Base-by-base conservation (phyloP, 2,329 filamentous ascomycete species). In the Thielaviopsis populi region DNA sequence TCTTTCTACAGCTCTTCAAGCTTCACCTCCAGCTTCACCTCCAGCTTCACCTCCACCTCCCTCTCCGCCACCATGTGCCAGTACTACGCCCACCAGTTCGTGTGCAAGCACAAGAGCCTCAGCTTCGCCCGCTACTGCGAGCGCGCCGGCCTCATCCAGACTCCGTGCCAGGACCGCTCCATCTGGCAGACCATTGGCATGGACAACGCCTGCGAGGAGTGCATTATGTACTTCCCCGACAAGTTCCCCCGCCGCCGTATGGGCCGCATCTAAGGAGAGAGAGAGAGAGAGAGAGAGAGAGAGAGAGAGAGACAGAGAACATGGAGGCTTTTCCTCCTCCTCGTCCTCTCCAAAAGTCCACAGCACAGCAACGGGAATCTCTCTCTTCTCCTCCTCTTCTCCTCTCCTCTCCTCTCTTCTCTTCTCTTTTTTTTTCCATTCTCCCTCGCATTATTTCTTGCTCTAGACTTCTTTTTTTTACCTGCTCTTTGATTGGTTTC, bases 111-210 rank as follows among this genome's bases (percentile, higher is more conserved):
- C 69, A 66, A 69, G 60, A 68, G 68, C 42, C 70, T 71, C 66
- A 70, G 69, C 62, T 74, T 75, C 56, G 73, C 73, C 60, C 69
- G 70, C 68, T 73, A 72, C 69, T 75, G 73, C 68, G 67, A 68
- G 24, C 69, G 71, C 1, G 73, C 73, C 58, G 69, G 68, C 66
- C 69, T 74, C 61, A 73, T 74, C 59, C 73, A 75, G 68, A 74
- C 71, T 42, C 71, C 72, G 6, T 75, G 73, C 67, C 65, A 65
- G 54, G 69, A 70, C 60, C 70, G 69, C 8, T 67, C 71, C 40
- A 70, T 74, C 63, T 75, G 73, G 73, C 72, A 74, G 60, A 74
- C 71, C 30, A 72, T 75, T 60, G 66, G 69, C 27, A 69, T 75
- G 68, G 71, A 71, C 50, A 71, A 74, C 58, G 68, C 70, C 6